Conservation (phyloP, 176 grass and related monocot genomes). For the Raddia distichophylla region DNA sequence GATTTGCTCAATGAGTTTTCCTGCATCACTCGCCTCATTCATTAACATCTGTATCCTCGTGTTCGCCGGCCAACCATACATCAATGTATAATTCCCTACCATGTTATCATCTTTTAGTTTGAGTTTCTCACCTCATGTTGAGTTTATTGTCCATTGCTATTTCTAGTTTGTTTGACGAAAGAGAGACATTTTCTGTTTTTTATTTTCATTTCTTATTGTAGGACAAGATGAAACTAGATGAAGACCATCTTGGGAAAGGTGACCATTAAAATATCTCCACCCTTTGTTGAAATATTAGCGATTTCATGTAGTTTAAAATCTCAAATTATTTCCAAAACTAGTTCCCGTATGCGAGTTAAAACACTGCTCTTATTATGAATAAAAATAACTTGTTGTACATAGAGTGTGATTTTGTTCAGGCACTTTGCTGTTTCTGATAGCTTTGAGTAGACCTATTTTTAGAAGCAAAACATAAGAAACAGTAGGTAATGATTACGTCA, state of each 20-base stretch:
- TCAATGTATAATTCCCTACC: background rate
- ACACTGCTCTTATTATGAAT: background rate
- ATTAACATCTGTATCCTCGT: background rate
- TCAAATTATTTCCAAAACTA: constrained; percentile 14
- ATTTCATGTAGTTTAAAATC: background rate
- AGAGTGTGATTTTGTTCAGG: background rate
- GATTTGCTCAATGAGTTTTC: background rate
- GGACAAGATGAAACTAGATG: constrained; percentile 71
- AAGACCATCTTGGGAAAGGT: constrained; percentile 61
- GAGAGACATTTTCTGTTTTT: constrained; percentile 44
- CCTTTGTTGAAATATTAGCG: constrained; percentile 30
- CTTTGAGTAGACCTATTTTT: background rate
- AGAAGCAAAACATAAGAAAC: background rate
- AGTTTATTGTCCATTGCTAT: constrained; percentile 24
- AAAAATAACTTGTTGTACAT: background rate
- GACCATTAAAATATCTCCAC: constrained; percentile 44
- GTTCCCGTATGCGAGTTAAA: constrained; percentile 5
- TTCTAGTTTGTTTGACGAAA: constrained; percentile 37
- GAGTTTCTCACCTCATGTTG: background rate
- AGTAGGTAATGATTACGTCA: background rate
- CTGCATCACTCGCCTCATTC: background rate
- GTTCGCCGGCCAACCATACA: background rate
- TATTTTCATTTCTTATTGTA: constrained; percentile 53
- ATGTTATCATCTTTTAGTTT: background rate
- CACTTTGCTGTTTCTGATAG: background rate